Evolutionary conservation across 306 rosid species (phyloP), one percentile per base, ranked within the genome.

Genomic region (Sindora glabra): DNA sequence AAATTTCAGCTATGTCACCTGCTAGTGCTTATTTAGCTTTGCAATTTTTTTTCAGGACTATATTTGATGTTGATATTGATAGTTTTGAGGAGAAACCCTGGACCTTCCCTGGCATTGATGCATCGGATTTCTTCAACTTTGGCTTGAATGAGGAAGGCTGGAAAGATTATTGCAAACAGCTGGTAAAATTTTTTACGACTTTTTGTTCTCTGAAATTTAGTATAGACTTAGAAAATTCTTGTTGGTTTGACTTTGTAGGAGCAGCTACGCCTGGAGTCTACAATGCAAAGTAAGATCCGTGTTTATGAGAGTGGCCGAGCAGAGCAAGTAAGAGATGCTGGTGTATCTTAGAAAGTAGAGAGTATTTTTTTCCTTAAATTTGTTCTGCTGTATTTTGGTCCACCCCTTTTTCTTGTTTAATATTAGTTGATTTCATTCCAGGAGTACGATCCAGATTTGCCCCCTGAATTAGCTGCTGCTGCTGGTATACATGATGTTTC

Each of bases 371-470:
- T 36, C 23, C 13, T 8, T 23, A 12, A n/a, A n/a, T n/a, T n/a
- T 53, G 25, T 17, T 33, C 36, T 54, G 5, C 5, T 33, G 22
- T 34, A 11, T 30, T 13, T 48, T 44, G 68, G 23, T 25, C 22
- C 15, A 44, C 17, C 15, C n/a, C 65, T 11, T 56, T 38, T 38
- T 58, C 2, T 5, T 61, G 17, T 29, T 29, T 29, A 44, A 65
- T 60, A 23, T 48, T 17, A 29, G 33, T 68, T 62, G 53, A 67
- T 65, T 32, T 59, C 48, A 29, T 65, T 62, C 19, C 83, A 94
- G 99, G 95, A 87, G 48, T 94, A 86, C 65, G 99, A 94, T 74
- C 99, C 99, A 34, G 99, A 94, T 81, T 77, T 94, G 69, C 99
- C 99, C 69, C 99, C 99, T 12, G 99, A 94, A 78, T 73, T 94